phyloP scores from a whole-genome alignment of 305 asterid genomes.

The Solanum hybrid region DNA sequence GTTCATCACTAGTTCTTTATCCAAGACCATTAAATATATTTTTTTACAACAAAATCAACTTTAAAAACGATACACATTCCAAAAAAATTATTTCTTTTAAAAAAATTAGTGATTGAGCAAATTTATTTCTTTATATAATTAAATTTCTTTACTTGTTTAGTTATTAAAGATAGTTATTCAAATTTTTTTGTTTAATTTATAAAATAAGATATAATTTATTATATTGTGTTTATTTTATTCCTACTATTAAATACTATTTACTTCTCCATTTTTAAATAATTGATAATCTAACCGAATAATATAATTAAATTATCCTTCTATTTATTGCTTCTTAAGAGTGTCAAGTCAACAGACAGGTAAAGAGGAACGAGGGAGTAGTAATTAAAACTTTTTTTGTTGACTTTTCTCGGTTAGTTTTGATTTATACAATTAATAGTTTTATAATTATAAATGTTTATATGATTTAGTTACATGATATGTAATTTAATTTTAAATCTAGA shows the following conservation, averaged over 20 bases:
- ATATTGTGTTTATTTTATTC: neutral
- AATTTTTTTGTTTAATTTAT: neutral
- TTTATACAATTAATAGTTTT: too few relatives aligned
- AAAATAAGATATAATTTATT: too few relatives aligned
- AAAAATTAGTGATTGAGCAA: neutral
- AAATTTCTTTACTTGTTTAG: neutral
- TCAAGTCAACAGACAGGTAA: neutral
- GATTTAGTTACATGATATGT: neutral
- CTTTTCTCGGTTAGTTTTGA: too few relatives aligned
- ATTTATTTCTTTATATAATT: neutral
- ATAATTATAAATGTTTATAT: too few relatives aligned
- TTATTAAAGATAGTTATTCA: neutral
- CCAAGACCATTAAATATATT: neutral
- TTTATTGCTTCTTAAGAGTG: neutral
- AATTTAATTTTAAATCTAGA: neutral
- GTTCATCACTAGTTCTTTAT: too few relatives aligned
- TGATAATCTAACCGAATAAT: neutral
- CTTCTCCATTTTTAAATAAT: neutral
- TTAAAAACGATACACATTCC: neutral
- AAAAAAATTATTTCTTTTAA: too few relatives aligned
- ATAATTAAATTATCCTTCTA: too few relatives aligned
- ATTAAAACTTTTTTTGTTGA: neutral
- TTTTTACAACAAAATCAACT: neutral
- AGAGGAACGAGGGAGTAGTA: neutral
- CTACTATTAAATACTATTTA: neutral